Percentiles rank a stretch among this genome's conserved stretches.
Evolutionary conservation across 2,329 filamentous ascomycete genomes (phyloP).

Genomic region (Colletotrichum chrysophilum): DNA sequence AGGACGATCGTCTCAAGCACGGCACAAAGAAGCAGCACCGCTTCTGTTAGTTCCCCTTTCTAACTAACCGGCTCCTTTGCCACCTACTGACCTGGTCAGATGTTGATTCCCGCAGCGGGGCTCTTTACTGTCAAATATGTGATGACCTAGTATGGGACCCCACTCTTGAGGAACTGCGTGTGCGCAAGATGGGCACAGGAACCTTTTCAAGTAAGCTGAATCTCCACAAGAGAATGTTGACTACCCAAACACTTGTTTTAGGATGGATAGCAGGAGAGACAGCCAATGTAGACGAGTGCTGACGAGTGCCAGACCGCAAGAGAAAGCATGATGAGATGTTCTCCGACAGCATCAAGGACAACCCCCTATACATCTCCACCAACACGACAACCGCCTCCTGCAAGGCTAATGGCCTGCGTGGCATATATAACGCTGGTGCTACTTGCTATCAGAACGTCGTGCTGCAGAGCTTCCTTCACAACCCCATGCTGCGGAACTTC

Average conservation of each 20-base stretch:
- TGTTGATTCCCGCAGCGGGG: conserved; percentile 77
- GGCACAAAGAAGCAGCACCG: conserved; percentile 72
- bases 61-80: background rate
- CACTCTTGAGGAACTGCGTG: conserved; percentile 75
- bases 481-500: conserved; percentile 88
- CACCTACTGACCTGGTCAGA: conserved; percentile 52
- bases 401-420: conserved; percentile 84
- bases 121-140: conserved; percentile 81
- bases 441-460: conserved; percentile 99
- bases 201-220: conserved; percentile 64
- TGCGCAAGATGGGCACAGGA: conserved; percentile 72
- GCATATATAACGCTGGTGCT: conserved; percentile 97
- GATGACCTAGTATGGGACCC: conserved; percentile 85
- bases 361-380: conserved; percentile 75
- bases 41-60: conserved; percentile 65
- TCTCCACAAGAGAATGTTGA: background rate
- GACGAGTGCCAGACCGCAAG: conserved; percentile 62
- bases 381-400: conserved; percentile 85
- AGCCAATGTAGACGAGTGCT: background rate
- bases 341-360: conserved; percentile 68
- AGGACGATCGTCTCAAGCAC: conserved; percentile 70
- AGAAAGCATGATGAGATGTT: conserved; percentile 77
- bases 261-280: background rate
- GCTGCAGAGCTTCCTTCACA: conserved; percentile 90
- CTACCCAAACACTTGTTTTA: background rate